A percentile compares a stretch with the other conserved stretches of the same genome.
Evolutionary conservation across 2,329 filamentous ascomycete species (phyloP).

Genomic region (Ceratocystis variospora): DNA sequence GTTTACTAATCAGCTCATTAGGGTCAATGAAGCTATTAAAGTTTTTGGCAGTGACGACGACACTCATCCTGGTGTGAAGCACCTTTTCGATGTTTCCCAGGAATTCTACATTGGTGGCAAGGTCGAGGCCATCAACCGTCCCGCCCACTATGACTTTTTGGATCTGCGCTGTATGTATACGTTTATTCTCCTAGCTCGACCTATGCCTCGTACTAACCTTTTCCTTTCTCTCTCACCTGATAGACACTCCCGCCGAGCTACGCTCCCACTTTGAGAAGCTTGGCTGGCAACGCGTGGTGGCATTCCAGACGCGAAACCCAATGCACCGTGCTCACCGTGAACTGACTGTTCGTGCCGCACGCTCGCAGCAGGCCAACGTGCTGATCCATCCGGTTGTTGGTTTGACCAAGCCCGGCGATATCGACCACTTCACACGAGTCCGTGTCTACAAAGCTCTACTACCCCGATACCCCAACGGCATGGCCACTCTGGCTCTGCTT

Average conservation of each 20-base stretch:
- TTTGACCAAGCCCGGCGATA: conserved; percentile 96
- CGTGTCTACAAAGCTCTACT: conserved; percentile 96
- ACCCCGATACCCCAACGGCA: conserved; percentile 94
- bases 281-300: conserved; percentile 92
- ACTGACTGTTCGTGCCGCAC: conserved; percentile 90
- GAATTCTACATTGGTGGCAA: conserved; percentile 94
- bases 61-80: conserved; percentile 83
- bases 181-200: neutral
- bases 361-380: conserved; percentile 92
- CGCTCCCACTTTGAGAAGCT: conserved; percentile 98
- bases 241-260: conserved; percentile 85
- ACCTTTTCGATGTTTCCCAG: conserved; percentile 65
- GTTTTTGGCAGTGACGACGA: conserved; percentile 88
- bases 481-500: conserved; percentile 90
- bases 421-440: conserved; percentile 98
- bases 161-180: conserved; percentile 66
- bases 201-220: conserved; percentile 18
- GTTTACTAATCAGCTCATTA: conserved; percentile 27
- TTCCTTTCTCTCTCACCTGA: neutral
- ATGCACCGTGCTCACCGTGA: conserved; percentile 99
- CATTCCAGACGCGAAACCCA: conserved; percentile 97
- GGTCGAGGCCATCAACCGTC: conserved; percentile 83
- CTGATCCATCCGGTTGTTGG: conserved; percentile 98
- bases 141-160: conserved; percentile 98
- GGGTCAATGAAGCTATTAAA: conserved; percentile 75